phyloP scores from a whole-genome alignment of 1,284 basidiomycete genomes.

The Heterobasidion occidentale region DNA sequence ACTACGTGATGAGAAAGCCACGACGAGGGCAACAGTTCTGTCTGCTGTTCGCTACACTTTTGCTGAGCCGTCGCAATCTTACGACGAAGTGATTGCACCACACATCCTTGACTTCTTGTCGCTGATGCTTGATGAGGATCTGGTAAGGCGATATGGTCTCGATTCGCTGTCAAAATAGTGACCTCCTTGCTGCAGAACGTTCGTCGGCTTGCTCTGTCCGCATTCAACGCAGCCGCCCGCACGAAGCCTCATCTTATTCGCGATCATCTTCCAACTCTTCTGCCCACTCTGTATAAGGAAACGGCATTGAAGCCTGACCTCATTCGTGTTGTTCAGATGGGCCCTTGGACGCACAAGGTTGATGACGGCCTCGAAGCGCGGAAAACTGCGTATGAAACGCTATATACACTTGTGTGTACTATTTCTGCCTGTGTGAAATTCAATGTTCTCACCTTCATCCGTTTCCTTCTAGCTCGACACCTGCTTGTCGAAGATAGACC shows the following conservation, averaged over 20 bases:
- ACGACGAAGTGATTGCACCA: conserved; percentile 84
- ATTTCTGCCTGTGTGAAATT: background rate
- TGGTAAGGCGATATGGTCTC: conserved; percentile 43
- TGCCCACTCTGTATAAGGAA: conserved; percentile 84
- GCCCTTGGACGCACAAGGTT: conserved; percentile 94
- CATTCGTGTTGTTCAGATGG: conserved; percentile 93
- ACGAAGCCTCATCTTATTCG: conserved; percentile 90
- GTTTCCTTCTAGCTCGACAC: conserved; percentile 65
- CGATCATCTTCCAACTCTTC: conserved; percentile 70
- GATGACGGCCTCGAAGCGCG: conserved; percentile 92
- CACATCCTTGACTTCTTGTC: conserved; percentile 87
- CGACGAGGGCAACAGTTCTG: conserved; percentile 83
- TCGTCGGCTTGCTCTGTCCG: conserved; percentile 78
- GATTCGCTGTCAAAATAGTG: background rate
- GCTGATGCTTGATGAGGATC: conserved; percentile 77
- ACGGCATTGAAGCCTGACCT: conserved; percentile 77
- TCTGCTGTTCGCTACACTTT: conserved; percentile 95
- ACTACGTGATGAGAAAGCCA: conserved; percentile 58
- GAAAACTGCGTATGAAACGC: conserved; percentile 95
- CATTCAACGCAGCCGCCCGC: conserved; percentile 90
- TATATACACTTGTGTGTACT: conserved; percentile 80
- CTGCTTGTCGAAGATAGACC: conserved; percentile 78
- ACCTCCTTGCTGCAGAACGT: conserved; percentile 52
- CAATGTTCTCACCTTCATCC: background rate
- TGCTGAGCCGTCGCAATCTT: conserved; percentile 75